A percentile compares a stretch with the other conserved stretches of the same genome.
Conservation (phyloP, 1,284 basidiomycete genomes). For the Cryptococcus maquisensis region DNA sequence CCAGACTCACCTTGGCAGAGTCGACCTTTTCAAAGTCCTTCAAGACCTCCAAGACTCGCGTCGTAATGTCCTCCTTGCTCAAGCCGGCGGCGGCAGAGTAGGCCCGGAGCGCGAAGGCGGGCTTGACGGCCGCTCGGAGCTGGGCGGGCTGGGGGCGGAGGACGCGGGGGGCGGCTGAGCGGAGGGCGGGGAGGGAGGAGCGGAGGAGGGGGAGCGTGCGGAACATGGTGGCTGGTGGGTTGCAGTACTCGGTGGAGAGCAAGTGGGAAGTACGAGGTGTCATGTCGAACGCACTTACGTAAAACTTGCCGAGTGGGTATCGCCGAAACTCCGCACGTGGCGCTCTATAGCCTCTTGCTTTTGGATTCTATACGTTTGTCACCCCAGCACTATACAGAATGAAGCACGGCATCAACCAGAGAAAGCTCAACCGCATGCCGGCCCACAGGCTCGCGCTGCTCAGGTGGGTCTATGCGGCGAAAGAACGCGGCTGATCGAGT, state of each 20-base stretch:
- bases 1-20: slow-evolving; percentile 63
- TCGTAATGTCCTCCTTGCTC: slow-evolving; percentile 69
- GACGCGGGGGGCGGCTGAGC: slow-evolving; percentile 10
- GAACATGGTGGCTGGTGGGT: slow-evolving; percentile 28
- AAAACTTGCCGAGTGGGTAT: background rate
- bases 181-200: slow-evolving; percentile 18
- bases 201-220: slow-evolving; percentile 20
- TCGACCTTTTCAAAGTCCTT: slow-evolving; percentile 96
- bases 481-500: slow-evolving; percentile 7
- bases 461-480: slow-evolving; percentile 54
- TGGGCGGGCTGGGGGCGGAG: slow-evolving; percentile 5
- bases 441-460: slow-evolving; percentile 84
- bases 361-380: background rate
- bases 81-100: slow-evolving; percentile 76
- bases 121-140: background rate
- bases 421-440: slow-evolving; percentile 80
- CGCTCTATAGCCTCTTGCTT: background rate
- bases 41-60: slow-evolving; percentile 80
- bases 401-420: slow-evolving; percentile 87
- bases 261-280: background rate
- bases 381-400: slow-evolving; percentile 51
- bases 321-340: background rate
- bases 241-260: background rate
- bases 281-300: background rate
- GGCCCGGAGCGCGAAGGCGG: slow-evolving; percentile 35